Percentiles rank a stretch among this genome's conserved stretches.
These are phyloP conservation scores for Naganishia liquefaciens DNA, from an alignment of 1,284 basidiomycete species.

Conservation along the genomic window DNA sequence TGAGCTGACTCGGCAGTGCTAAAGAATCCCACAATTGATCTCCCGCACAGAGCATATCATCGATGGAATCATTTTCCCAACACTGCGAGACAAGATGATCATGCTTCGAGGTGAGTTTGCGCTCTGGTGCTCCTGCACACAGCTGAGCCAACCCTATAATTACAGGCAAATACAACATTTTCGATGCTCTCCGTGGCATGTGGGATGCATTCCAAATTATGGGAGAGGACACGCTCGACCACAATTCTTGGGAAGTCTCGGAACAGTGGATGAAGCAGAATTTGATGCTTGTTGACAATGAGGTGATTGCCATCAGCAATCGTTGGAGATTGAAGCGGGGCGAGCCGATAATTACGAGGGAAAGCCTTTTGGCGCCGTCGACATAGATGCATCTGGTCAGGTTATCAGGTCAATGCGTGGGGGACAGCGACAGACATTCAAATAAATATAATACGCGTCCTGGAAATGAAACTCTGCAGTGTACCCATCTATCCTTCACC, in stretches of 20 bases:
- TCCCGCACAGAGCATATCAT: conserved; percentile 65
- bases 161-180: conserved; percentile 47
- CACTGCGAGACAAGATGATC: conserved; percentile 84
- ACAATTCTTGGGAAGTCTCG: conserved; percentile 82
- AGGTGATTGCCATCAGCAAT: conserved; percentile 50
- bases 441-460: conserved; percentile 7
- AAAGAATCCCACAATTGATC: conserved; percentile 19
- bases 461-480: no score
- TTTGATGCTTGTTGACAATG: conserved; percentile 48
- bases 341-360: conserved; percentile 36
- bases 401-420: background rate
- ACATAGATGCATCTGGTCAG: background rate
- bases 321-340: conserved; percentile 44
- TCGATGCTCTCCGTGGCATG: conserved; percentile 43
- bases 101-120: conserved; percentile 67
- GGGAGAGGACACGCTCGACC: conserved; percentile 76
- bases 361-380: conserved; percentile 10
- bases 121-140: background rate
- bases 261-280: conserved; percentile 68
- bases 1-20: background rate
- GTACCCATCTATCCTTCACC: no score
- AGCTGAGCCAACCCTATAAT: background rate
- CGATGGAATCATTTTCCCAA: conserved; percentile 80
- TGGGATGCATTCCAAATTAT: conserved; percentile 33
- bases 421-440: background rate